phyloP scores from a whole-genome alignment of 1,284 basidiomycete genomes.

The Meira nashicola region DNA sequence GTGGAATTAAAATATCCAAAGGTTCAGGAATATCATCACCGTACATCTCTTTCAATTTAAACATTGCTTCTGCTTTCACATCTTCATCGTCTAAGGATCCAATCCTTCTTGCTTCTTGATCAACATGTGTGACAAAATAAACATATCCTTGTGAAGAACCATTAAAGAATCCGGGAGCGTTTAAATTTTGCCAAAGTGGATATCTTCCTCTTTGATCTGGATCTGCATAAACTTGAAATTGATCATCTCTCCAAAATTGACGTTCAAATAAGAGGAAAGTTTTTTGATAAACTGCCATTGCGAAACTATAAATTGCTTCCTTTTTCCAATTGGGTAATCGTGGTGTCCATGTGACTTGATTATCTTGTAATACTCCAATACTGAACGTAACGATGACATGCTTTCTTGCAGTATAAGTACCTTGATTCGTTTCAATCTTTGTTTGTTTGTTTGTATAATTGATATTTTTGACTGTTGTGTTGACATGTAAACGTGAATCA shows the following conservation, averaged over 20 bases:
- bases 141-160: neutral
- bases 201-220: neutral
- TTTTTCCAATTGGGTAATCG: slow-evolving; percentile 2
- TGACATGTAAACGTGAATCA: neutral
- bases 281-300: neutral
- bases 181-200: neutral
- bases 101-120: neutral
- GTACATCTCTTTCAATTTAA: neutral
- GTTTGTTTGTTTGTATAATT: neutral
- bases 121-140: neutral
- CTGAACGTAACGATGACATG: neutral
- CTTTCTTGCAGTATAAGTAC: neutral
- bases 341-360: neutral
- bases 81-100: neutral
- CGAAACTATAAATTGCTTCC: slow-evolving; percentile 1
- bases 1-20: neutral
- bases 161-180: neutral
- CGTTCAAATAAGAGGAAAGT: neutral
- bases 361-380: neutral
- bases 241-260: neutral
- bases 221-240: slow-evolving; percentile 1
- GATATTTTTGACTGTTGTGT: neutral
- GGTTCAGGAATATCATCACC: neutral
- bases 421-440: neutral
- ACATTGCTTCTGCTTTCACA: neutral